Percentiles rank a stretch among this genome's conserved stretches.
Evolutionary conservation across 2,329 filamentous ascomycete genomes (phyloP).

Genomic region (Fusarium aywerte): DNA sequence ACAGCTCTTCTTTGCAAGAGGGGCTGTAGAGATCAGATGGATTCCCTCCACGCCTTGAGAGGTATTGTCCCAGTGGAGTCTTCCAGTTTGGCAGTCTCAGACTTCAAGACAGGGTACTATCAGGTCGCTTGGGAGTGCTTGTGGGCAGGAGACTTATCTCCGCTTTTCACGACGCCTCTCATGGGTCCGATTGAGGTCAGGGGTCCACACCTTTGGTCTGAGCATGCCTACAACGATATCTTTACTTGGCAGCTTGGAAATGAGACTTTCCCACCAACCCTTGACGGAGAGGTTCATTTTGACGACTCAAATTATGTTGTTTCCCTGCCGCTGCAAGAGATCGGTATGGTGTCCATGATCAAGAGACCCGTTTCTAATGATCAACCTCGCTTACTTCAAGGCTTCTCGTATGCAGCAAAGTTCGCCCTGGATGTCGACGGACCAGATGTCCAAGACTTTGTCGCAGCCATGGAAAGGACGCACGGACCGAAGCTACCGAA

Average conservation of each 20-base stretch:
- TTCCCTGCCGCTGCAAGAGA: rapidly evolving
- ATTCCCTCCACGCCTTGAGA: not conserved
- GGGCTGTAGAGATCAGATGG: not conserved
- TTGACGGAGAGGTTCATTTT: rapidly evolving
- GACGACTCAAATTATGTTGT: rapidly evolving
- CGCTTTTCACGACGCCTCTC: not conserved
- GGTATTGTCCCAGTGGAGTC: not conserved
- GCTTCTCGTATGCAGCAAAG: not conserved
- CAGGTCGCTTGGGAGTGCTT: not conserved
- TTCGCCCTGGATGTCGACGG: not conserved
- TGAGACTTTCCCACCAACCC: not conserved
- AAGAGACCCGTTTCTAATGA: not conserved
- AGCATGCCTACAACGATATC: not conserved
- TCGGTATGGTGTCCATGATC: not conserved
- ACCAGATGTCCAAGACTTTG: not conserved
- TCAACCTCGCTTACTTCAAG: not conserved
- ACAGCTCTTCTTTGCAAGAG: not conserved
- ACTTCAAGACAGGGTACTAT: not conserved
- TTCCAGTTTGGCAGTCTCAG: not conserved
- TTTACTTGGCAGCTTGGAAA: not conserved
- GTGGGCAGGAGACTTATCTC: not conserved
- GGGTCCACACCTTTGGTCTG: not conserved
- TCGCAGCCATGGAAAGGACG: not conserved
- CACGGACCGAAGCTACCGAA: too few relatives aligned
- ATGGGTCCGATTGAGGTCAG: not conserved